These are phyloP conservation scores for Pseudofabraea citricarpa DNA, from an alignment of 2,329 filamentous ascomycete species.

Conservation along the genomic window DNA sequence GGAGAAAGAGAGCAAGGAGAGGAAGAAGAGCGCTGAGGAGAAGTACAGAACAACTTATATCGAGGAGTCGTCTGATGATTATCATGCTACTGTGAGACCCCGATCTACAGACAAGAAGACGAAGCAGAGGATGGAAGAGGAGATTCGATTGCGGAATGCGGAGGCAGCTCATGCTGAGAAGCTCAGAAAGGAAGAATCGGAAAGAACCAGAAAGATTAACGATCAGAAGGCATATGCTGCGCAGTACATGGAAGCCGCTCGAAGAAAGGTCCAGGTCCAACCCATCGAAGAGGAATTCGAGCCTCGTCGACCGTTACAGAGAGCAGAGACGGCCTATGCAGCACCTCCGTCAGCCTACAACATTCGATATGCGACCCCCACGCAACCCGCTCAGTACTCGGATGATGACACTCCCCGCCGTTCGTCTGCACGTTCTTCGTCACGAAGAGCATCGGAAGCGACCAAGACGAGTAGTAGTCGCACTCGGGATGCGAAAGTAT, in stretches of 20 bases:
- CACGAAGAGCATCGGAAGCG: conserved; percentile 21
- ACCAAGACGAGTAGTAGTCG: conserved; percentile 13
- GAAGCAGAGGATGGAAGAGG: conserved; percentile 17
- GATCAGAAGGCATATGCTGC: conserved; percentile 19
- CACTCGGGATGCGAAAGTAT: conserved; percentile 9
- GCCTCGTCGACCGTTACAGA: conserved; percentile 12
- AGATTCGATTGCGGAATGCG: conserved; percentile 14
- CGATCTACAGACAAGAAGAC: conserved; percentile 18
- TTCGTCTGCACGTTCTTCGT: conserved; percentile 22
- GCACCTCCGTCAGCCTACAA: conserved; percentile 13
- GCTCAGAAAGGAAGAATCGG: not conserved
- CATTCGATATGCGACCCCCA: conserved; percentile 18
- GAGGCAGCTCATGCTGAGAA: conserved; percentile 7
- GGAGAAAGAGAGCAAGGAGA: conserved; percentile 25
- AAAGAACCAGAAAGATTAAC: conserved; percentile 10
- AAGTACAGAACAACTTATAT: conserved; percentile 20
- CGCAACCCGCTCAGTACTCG: conserved; percentile 14
- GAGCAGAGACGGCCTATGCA: conserved; percentile 23
- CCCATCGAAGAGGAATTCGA: conserved; percentile 10
- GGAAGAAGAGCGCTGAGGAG: conserved; percentile 31
- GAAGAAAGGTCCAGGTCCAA: conserved; percentile 16
- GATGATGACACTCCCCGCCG: conserved; percentile 26
- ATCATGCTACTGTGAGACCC: conserved; percentile 5
- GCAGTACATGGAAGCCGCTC: conserved; percentile 26
- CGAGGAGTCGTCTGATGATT: conserved; percentile 22